These are phyloP conservation scores for Starmerella kuoi DNA, from an alignment of 805 yeast species.

Conservation along the genomic window DNA sequence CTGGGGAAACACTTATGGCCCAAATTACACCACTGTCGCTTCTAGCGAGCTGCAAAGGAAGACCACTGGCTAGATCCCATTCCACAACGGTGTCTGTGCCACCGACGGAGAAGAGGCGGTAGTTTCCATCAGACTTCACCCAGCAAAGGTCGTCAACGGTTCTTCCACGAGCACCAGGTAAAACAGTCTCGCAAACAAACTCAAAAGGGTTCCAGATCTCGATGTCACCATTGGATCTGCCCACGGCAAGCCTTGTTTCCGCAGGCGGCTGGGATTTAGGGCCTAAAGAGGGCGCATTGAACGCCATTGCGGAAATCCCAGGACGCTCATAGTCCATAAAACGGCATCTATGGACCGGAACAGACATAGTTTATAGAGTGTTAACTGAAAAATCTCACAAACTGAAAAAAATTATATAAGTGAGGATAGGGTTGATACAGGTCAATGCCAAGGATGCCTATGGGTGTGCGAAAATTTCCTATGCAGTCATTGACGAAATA, in stretches of 20 bases:
- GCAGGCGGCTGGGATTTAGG: constrained; percentile 35
- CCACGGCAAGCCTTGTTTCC: constrained; percentile 72
- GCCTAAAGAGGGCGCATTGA: constrained; percentile 43
- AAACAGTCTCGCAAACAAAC: constrained; percentile 65
- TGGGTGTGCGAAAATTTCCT: no score
- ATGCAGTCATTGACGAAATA: no score
- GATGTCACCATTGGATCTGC: constrained; percentile 86
- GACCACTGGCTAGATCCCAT: constrained; percentile 71
- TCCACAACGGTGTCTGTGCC: constrained; percentile 86
- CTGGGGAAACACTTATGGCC: constrained; percentile 61
- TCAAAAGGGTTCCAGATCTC: constrained; percentile 83
- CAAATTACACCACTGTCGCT: constrained; percentile 90
- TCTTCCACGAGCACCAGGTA: constrained; percentile 71
- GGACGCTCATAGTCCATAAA: constrained; percentile 84
- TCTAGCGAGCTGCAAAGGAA: constrained; percentile 63
- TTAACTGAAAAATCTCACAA: background rate
- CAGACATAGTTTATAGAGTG: constrained; percentile 22
- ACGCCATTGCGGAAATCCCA: constrained; percentile 67
- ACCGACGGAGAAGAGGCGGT: constrained; percentile 81
- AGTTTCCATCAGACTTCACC: constrained; percentile 36
- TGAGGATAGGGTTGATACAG: constrained; percentile 1
- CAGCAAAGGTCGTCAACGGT: constrained; percentile 85
- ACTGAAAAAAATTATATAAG: background rate
- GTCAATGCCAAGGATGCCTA: no score
- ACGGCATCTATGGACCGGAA: constrained; percentile 82